Evolutionary conservation across 805 yeast species (phyloP).

Genomic region (Candida nitratophila): DNA sequence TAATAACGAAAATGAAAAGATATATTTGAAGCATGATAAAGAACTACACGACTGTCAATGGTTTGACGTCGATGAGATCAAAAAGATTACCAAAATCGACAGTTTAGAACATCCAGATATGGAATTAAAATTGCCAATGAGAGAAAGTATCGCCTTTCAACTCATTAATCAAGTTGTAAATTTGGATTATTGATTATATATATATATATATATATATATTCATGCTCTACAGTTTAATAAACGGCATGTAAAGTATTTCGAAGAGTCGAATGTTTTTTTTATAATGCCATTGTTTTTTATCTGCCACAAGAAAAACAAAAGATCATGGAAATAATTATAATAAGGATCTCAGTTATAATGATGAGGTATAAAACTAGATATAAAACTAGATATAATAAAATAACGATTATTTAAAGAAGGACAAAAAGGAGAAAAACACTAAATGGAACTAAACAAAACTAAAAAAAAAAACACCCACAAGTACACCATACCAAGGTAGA

Average conservation of each 20-base stretch:
- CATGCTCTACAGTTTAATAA: no score
- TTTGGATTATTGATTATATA: background rate
- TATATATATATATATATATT: no score
- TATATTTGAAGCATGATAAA: conserved; percentile 73
- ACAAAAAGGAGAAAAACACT: background rate
- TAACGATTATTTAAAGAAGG: background rate
- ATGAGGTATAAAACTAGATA: no score
- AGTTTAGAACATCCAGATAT: conserved; percentile 25
- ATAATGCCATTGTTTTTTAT: no score
- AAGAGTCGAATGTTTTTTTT: no score
- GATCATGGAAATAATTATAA: no score
- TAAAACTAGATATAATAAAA: background rate
- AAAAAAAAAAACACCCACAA: background rate
- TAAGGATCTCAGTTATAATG: no score
- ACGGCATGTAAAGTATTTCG: no score
- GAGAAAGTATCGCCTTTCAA: conserved; percentile 35
- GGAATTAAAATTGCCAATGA: conserved; percentile 34
- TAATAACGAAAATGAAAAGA: conserved; percentile 55
- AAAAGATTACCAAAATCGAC: conserved; percentile 27
- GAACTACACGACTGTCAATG: conserved; percentile 84
- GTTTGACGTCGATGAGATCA: conserved; percentile 57
- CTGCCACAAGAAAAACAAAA: no score
- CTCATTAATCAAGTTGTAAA: conserved; percentile 32
- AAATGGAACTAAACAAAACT: background rate
- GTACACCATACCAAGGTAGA: no score